A percentile compares a stretch with the other conserved stretches of the same genome.
Conservation (phyloP, 345 rosid genomes). For the Clausena lansium region DNA sequence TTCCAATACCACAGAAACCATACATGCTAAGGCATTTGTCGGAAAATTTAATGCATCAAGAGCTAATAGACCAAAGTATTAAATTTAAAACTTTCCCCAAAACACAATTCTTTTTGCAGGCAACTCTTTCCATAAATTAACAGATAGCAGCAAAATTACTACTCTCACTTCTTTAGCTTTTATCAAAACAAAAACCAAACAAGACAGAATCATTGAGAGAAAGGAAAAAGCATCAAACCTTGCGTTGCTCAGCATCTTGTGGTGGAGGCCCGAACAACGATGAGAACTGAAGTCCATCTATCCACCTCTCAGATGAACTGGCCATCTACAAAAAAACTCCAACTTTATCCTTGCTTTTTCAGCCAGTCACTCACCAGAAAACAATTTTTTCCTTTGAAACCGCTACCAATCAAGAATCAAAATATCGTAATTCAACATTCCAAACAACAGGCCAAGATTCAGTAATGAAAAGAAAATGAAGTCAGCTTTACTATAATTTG, state of each 20-base stretch:
- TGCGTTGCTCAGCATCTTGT: constrained; percentile 66
- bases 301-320: constrained; percentile 82
- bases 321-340: constrained; percentile 45
- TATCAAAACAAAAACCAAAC: not conserved
- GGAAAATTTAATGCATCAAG: not conserved
- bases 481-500: constrained; percentile 8
- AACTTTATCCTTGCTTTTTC: not conserved
- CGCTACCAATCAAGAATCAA: constrained; percentile 52
- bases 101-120: not conserved
- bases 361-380: not conserved
- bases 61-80: not conserved
- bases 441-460: constrained; percentile 7
- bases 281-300: constrained; percentile 85
- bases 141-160: not conserved
- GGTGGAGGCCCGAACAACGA: constrained; percentile 90
- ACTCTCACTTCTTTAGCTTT: not conserved
- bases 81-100: not conserved
- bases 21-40: not conserved
- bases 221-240: constrained; percentile 31
- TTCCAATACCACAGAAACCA: not conserved
- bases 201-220: not conserved
- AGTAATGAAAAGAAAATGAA: constrained; percentile 4
- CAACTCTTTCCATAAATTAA: not conserved
- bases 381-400: not conserved
- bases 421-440: constrained; percentile 50